These are phyloP conservation scores for Sporobolomyces phaffii DNA, from an alignment of 768 basidiomycete species.

Conservation along the genomic window DNA sequence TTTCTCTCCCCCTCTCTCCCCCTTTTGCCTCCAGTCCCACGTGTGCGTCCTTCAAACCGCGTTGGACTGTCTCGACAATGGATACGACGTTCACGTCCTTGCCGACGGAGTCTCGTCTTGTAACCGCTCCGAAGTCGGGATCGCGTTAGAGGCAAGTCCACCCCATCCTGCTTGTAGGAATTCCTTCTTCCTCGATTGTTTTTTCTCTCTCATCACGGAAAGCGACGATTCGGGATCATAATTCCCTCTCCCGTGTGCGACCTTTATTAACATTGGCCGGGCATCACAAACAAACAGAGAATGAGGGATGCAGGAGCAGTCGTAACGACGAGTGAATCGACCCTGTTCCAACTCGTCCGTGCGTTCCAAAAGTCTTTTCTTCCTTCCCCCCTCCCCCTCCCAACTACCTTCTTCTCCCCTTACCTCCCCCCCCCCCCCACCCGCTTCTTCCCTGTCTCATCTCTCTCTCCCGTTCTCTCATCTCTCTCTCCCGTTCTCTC, in stretches of 20 bases:
- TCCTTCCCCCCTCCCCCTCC: too few species aligned
- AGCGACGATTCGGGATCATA: too few species aligned
- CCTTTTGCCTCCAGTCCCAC: constrained; percentile 59
- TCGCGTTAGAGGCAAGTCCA: constrained; percentile 54
- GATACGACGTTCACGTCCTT: constrained; percentile 21
- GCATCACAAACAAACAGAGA: constrained; percentile 28
- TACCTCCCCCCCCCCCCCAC: not conserved
- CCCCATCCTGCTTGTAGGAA: constrained; percentile 19
- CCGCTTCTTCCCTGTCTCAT: constrained; percentile 24
- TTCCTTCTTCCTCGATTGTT: constrained; percentile 42
- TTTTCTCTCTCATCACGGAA: not conserved
- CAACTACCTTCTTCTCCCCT: constrained; percentile 28
- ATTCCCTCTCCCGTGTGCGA: too few species aligned
- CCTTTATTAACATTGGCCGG: not conserved
- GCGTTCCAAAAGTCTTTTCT: too few species aligned
- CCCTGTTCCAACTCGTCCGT: constrained; percentile 71
- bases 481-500: constrained; percentile 22
- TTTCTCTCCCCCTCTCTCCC: too few species aligned
- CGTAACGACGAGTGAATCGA: constrained; percentile 73
- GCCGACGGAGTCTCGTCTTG: constrained; percentile 80
- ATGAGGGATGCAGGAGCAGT: constrained; percentile 56
- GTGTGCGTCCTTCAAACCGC: constrained; percentile 82
- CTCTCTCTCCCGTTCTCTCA: not conserved
- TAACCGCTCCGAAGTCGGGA: constrained; percentile 70
- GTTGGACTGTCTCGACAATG: constrained; percentile 54